Percentiles rank a stretch among this genome's conserved stretches.
Conservation (phyloP, 768 basidiomycete species). For the Rhodotorula diobovata region DNA sequence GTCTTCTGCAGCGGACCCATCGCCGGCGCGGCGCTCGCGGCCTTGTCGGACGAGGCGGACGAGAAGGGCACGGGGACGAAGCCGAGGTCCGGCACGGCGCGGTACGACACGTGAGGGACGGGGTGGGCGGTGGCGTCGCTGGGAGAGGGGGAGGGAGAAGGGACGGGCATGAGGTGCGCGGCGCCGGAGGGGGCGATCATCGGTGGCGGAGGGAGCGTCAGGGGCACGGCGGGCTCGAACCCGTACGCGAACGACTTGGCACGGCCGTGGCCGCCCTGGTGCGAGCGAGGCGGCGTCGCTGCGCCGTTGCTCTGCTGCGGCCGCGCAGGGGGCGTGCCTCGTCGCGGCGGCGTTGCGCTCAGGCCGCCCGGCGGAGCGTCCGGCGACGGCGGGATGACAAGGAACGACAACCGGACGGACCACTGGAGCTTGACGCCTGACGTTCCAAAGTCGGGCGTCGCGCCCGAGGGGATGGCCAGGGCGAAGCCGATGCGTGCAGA, state of each 20-base stretch:
- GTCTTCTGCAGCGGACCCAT: slow-evolving; percentile 35
- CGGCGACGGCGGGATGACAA: slow-evolving; percentile 63
- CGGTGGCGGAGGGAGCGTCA: slow-evolving; percentile 36
- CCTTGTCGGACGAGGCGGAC: slow-evolving; percentile 12
- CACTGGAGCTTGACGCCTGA: slow-evolving; percentile 79
- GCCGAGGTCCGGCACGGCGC: slow-evolving; percentile 43
- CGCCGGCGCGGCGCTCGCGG: slow-evolving; percentile 6
- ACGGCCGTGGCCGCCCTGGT: slow-evolving; percentile 27
- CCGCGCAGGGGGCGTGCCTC: slow-evolving; percentile 52
- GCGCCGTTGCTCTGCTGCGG: not conserved
- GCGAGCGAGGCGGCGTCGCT: not conserved
- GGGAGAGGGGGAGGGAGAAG: slow-evolving; percentile 4
- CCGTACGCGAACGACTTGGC: slow-evolving; percentile 42
- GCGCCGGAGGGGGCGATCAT: slow-evolving; percentile 38
- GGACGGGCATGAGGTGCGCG: slow-evolving; percentile 42
- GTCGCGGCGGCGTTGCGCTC: slow-evolving; percentile 41
- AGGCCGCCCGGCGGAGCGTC: slow-evolving; percentile 46
- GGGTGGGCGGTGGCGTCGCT: not conserved
- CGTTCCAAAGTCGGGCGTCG: slow-evolving; percentile 77
- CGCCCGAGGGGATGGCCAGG: slow-evolving; percentile 88
- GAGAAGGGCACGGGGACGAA: slow-evolving; percentile 43
- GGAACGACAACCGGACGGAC: slow-evolving; percentile 77
- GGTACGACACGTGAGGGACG: slow-evolving; percentile 40
- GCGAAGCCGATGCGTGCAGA: slow-evolving; percentile 75
- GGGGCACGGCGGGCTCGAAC: slow-evolving; percentile 35